Conservation (phyloP, 2,329 filamentous ascomycete genomes). For the Cercospora sojina region DNA sequence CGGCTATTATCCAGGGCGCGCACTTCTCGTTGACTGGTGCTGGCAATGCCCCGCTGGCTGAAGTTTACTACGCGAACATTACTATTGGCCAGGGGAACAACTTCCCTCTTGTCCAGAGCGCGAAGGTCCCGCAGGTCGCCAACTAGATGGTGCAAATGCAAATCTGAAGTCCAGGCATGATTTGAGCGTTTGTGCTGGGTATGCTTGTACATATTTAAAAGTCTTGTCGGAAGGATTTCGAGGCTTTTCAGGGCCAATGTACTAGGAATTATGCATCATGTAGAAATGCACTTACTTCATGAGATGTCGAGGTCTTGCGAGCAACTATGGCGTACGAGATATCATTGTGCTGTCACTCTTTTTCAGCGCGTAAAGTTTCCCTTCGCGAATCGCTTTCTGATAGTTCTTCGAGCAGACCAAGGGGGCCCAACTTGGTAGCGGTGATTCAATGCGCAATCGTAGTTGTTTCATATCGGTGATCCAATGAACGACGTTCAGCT, state of each 20-base stretch:
- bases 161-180: background rate
- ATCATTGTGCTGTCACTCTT: no score
- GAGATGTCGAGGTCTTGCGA: background rate
- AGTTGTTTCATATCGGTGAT: no score
- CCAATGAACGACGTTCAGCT: no score
- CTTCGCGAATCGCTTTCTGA: no score
- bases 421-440: no score
- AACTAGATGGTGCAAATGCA: background rate
- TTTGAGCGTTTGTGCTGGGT: background rate
- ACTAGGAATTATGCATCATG: background rate
- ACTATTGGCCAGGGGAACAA: slow-evolving; percentile 24
- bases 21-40: slow-evolving; percentile 25
- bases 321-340: no score
- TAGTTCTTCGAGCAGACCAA: no score
- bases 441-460: no score
- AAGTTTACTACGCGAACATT: slow-evolving; percentile 23
- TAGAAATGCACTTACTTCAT: background rate
- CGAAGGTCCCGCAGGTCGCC: background rate
- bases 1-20: slow-evolving; percentile 19
- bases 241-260: background rate
- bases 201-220: background rate
- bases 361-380: no score
- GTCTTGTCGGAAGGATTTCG: background rate
- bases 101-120: slow-evolving; percentile 1
- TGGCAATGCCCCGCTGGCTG: slow-evolving; percentile 3